These are phyloP conservation scores for Rhytidiadelphus loreus DNA, from an alignment of 225 moss, liverwort and hornwort species.

Conservation along the genomic window DNA sequence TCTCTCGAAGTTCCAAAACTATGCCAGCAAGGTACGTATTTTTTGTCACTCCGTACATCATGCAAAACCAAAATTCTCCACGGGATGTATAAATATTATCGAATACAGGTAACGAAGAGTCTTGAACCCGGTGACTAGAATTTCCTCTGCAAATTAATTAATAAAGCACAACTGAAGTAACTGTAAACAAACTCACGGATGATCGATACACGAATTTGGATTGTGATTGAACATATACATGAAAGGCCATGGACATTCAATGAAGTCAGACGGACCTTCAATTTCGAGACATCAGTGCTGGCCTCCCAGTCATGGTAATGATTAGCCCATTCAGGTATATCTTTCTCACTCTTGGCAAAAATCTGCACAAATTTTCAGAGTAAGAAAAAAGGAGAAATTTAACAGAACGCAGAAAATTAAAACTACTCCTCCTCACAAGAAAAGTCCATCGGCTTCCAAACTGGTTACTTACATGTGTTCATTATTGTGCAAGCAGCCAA, in stretches of 20 bases:
- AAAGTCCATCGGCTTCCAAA: background rate
- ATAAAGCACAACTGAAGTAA: background rate
- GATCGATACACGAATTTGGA: background rate
- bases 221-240: background rate
- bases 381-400: too few species aligned
- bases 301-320: background rate
- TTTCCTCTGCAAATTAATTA: background rate
- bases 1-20: background rate
- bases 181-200: background rate
- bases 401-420: background rate
- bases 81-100: background rate
- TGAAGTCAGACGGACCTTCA: background rate
- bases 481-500: background rate
- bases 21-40: background rate
- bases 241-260: background rate
- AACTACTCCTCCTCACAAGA: background rate
- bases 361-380: background rate
- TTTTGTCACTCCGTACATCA: background rate
- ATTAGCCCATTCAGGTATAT: background rate
- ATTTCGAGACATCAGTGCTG: background rate
- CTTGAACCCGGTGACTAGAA: background rate
- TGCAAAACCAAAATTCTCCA: background rate
- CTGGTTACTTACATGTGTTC: background rate
- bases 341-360: background rate
- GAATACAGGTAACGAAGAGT: background rate